These are phyloP conservation scores for Sclerotinia glacialis DNA, from an alignment of 2,329 filamentous ascomycete species.

Conservation along the genomic window DNA sequence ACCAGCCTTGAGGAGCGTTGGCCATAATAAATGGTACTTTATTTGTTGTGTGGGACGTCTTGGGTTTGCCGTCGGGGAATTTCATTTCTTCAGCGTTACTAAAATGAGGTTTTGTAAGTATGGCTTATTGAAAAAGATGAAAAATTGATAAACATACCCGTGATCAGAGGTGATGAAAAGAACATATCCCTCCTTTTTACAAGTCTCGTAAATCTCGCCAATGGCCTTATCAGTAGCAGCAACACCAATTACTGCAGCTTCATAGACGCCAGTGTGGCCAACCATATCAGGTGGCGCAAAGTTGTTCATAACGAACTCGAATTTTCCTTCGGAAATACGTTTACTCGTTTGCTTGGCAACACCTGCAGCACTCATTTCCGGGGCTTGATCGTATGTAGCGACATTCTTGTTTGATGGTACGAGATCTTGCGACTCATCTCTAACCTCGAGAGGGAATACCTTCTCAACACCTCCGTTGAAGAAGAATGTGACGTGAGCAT, in stretches of 20 bases:
- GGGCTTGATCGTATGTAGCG: slow-evolving; percentile 89
- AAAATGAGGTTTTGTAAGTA: slow-evolving; percentile 31
- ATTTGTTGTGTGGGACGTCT: slow-evolving; percentile 97
- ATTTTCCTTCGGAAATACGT: slow-evolving; percentile 78
- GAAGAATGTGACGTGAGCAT: slow-evolving; percentile 99
- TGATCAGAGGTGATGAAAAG: slow-evolving; percentile 97
- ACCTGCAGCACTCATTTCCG: slow-evolving; percentile 90
- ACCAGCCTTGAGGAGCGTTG: slow-evolving; percentile 88
- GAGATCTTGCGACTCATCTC: slow-evolving; percentile 74
- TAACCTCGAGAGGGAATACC: slow-evolving; percentile 85
- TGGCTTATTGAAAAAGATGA: neutral
- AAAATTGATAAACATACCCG: slow-evolving; percentile 53
- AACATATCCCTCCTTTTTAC: slow-evolving; percentile 88
- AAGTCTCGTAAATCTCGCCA: slow-evolving; percentile 85
- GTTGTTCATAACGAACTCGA: slow-evolving; percentile 99
- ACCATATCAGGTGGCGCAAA: slow-evolving; percentile 99
- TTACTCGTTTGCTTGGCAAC: slow-evolving; percentile 89
- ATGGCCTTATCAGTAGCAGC: slow-evolving; percentile 91
- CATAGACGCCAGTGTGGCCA: slow-evolving; percentile 95
- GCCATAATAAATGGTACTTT: slow-evolving; percentile 98
- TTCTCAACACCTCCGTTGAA: slow-evolving; percentile 99
- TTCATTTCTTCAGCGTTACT: slow-evolving; percentile 98
- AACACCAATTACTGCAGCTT: slow-evolving; percentile 83
- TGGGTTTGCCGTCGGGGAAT: slow-evolving; percentile 90
- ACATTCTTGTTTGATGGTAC: slow-evolving; percentile 89